Percentiles rank a stretch among this genome's conserved stretches.
Conservation (phyloP, 2,329 filamentous ascomycete species). For the Colletotrichum tamarilloi region DNA sequence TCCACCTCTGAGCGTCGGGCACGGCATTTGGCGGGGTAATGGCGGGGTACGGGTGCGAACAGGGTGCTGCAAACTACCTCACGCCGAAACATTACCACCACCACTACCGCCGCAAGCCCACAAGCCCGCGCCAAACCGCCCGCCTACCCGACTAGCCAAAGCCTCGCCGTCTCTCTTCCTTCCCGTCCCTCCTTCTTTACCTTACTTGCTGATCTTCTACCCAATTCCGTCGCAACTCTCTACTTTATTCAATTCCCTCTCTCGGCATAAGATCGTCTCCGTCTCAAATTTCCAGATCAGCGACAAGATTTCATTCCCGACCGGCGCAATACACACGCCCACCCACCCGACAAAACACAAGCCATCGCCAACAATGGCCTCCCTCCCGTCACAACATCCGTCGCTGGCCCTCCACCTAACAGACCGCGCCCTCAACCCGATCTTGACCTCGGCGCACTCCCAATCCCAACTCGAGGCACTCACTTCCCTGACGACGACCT, state of each 20-base stretch:
- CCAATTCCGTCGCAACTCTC: background rate
- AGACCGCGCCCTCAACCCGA: constrained; percentile 66
- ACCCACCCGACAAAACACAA: background rate
- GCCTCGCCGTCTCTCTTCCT: constrained; percentile 2
- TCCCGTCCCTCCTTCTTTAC: background rate
- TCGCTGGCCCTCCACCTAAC: constrained; percentile 66
- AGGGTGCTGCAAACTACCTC: constrained; percentile 23
- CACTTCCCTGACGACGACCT: constrained; percentile 61
- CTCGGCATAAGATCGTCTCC: background rate
- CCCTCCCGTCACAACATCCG: constrained; percentile 61
- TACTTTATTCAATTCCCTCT: background rate
- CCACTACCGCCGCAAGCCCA: background rate
- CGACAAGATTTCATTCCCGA: background rate
- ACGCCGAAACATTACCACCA: background rate
- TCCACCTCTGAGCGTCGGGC: constrained; percentile 28
- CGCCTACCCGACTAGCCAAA: background rate
- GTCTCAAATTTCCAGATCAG: background rate
- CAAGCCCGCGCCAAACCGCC: constrained; percentile 19
- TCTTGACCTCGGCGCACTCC: constrained; percentile 64
- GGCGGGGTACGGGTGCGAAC: constrained; percentile 35
- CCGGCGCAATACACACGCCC: background rate
- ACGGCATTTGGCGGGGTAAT: constrained; percentile 36
- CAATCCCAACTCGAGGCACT: constrained; percentile 60
- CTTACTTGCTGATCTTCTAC: background rate
- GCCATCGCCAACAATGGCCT: constrained; percentile 46